Conservation (phyloP, 768 basidiomycete genomes). For the Coprinopsis marcescibilis region DNA sequence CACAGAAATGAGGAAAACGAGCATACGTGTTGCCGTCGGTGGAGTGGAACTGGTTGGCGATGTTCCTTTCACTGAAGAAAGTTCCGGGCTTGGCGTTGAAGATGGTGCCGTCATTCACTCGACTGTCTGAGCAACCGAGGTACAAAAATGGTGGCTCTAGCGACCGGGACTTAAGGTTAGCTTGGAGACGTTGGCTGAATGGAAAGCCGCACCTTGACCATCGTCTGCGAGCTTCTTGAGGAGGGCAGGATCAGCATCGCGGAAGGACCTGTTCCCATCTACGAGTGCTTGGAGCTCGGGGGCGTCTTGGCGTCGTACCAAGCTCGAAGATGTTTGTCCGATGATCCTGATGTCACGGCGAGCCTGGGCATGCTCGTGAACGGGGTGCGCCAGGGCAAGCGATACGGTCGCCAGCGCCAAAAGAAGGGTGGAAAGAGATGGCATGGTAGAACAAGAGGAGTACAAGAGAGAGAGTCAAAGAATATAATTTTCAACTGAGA, state of each 20-base stretch:
- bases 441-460: conserved; percentile 11
- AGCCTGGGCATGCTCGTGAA: conserved; percentile 11
- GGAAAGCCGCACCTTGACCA: conserved; percentile 25
- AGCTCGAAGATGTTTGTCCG: conserved; percentile 14
- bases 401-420: conserved; percentile 15
- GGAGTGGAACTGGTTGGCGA: conserved; percentile 34
- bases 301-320: conserved; percentile 7
- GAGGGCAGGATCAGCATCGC: conserved; percentile 22
- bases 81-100: conserved; percentile 35
- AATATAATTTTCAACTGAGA: too few relatives aligned
- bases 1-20: background rate
- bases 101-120: conserved; percentile 32
- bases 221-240: conserved; percentile 25
- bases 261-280: conserved; percentile 28
- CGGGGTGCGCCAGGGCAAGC: conserved; percentile 17
- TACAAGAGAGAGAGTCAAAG: too few relatives aligned
- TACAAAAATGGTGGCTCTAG: conserved; percentile 30
- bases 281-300: conserved; percentile 21
- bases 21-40: conserved; percentile 32
- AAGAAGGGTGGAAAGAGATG: conserved; percentile 10
- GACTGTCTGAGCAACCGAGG: conserved; percentile 35
- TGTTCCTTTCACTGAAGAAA: conserved; percentile 33
- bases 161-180: background rate
- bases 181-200: background rate
- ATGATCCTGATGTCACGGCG: conserved; percentile 18